Evolutionary conservation across 371 early-diverging fungal species (phyloP), one percentile per base, ranked within the genome.

Genomic region (Mucor lusitanicus): DNA sequence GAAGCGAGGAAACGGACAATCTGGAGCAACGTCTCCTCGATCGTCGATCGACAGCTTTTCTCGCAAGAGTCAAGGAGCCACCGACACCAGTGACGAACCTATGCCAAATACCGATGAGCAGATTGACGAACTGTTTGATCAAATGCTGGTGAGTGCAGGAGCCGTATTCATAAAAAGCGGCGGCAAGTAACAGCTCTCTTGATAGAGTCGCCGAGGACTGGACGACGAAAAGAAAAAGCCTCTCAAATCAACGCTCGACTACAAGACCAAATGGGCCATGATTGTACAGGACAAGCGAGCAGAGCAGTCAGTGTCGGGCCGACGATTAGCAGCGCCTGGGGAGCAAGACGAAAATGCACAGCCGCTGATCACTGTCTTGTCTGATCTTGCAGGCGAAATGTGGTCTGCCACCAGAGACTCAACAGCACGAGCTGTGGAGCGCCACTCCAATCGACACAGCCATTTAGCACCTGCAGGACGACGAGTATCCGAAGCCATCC

Each of bases 361-460:
- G 11, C 83, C 83, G 8, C 57, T 82, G 12, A 73, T 79, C 46
- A 71, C 74, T 44, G 72, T 80, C 5, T 67, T 80, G 32, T 76
- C 81, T 3, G 83, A 83, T 59, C 67, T 80, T 23, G 83, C 81
- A 23, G 79, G 81, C 21, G 81, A 80, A 58, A 78, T 77, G 80
- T 72, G 77, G 78, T 65, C 73, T 7, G 79, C 80, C 2, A 80
- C 77, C 3, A 67, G 69, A 40, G 80, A 81, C 25, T 76, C 75
- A 0, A 76, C 76, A n/a, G 69, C 71, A n/a, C 72, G 83, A 42
- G 73, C 71, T 53, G 71, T 83, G 4, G 83, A 83, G 15, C 59
- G 72, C 39, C 76, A 80, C 59, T 69, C 73, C 13, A 57, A 70
- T 11, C 37, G 63, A 17, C 46, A 30, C 28, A 70, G 70, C 19